Percentiles rank a stretch among this genome's conserved stretches.
These are phyloP conservation scores for Torulaspora pretoriensis DNA, from an alignment of 1,139 yeast species.

Conservation along the genomic window DNA sequence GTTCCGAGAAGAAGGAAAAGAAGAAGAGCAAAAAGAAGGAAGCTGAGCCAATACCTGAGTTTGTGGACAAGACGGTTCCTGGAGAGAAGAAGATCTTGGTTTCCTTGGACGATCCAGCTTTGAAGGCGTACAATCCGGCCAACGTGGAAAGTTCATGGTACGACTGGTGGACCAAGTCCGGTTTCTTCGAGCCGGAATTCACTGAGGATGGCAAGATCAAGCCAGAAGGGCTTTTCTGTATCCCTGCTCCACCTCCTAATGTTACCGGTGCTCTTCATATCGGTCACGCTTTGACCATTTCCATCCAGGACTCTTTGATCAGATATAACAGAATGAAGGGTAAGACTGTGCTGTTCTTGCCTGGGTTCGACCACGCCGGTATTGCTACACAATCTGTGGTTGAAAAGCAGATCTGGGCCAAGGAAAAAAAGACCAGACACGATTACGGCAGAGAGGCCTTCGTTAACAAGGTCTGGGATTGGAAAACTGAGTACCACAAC, in stretches of 20 bases:
- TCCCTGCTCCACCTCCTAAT: constrained; percentile 98
- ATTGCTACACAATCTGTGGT: constrained; percentile 98
- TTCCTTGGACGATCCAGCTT: constrained; percentile 84
- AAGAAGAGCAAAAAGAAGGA: constrained; percentile 68
- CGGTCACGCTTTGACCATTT: constrained; percentile 95
- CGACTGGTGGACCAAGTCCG: constrained; percentile 92
- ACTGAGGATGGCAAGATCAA: constrained; percentile 67
- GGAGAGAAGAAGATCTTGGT: constrained; percentile 89
- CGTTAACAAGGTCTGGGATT: constrained; percentile 88
- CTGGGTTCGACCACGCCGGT: constrained; percentile 99
- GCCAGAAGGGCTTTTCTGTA: constrained; percentile 79
- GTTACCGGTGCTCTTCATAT: constrained; percentile 98
- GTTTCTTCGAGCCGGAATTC: constrained; percentile 83
- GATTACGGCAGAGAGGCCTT: constrained; percentile 92
- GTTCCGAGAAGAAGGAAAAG: constrained; percentile 43
- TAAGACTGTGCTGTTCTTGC: constrained; percentile 84
- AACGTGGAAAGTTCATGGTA: constrained; percentile 98
- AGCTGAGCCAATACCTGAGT: constrained; percentile 74
- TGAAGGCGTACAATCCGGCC: constrained; percentile 89
- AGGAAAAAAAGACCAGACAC: constrained; percentile 85
- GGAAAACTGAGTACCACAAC: constrained; percentile 92
- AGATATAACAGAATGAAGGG: constrained; percentile 98
- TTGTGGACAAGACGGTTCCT: constrained; percentile 71
- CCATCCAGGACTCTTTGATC: constrained; percentile 89
- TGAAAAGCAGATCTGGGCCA: constrained; percentile 91